These are phyloP conservation scores for Paramecium tetraurelia DNA, from an alignment of 73 alveolate genomes.

Conservation along the genomic window DNA sequence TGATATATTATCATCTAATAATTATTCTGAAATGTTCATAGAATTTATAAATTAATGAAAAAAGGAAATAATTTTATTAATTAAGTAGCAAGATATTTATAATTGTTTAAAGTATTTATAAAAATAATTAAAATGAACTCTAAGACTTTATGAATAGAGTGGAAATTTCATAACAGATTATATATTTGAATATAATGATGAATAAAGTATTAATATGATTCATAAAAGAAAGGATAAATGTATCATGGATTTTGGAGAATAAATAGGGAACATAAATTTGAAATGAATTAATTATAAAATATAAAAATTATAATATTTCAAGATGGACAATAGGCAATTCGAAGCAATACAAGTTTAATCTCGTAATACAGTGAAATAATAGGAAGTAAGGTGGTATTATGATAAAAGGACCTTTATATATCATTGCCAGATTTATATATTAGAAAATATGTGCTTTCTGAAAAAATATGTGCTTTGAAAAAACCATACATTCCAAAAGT, in stretches of 20 bases:
- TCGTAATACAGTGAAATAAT: background rate
- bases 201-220: too few species aligned
- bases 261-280: background rate
- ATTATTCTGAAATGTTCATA: too few species aligned
- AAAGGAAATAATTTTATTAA: too few species aligned
- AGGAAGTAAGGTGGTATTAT: background rate
- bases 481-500: background rate
- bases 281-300: background rate
- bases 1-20: too few species aligned
- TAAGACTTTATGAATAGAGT: too few species aligned
- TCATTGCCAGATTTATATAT: slow-evolving; percentile 38
- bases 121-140: too few species aligned
- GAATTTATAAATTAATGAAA: too few species aligned
- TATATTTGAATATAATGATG: background rate
- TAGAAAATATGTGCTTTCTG: slow-evolving; percentile 24
- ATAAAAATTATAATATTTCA: background rate
- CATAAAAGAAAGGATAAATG: background rate
- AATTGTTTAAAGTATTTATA: too few species aligned
- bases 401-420: background rate
- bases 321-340: background rate
- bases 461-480: background rate
- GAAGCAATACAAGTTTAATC: background rate
- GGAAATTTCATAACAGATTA: background rate
- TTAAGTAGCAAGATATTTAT: too few species aligned
- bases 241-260: background rate